A percentile compares a stretch with the other conserved stretches of the same genome.
These are phyloP conservation scores for Citeromyces matritensis DNA, from an alignment of 805 yeast species.

Conservation along the genomic window DNA sequence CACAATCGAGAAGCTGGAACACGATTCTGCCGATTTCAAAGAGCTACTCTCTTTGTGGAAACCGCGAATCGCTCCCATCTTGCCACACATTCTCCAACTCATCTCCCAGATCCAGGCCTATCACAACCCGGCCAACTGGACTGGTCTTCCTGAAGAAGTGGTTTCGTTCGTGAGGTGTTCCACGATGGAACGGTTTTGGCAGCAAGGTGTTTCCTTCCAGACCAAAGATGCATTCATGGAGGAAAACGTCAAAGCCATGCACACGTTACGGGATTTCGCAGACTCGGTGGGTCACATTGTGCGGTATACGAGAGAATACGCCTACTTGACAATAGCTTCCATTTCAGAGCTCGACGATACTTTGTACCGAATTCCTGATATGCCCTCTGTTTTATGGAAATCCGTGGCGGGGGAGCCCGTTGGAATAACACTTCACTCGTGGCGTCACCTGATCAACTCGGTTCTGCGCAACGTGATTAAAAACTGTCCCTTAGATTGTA, in stretches of 20 bases:
- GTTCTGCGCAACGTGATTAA: constrained; percentile 77
- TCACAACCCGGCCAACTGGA: constrained; percentile 90
- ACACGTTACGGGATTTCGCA: constrained; percentile 90
- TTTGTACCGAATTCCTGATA: constrained; percentile 70
- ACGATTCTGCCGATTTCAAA: constrained; percentile 59
- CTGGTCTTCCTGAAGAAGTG: constrained; percentile 72
- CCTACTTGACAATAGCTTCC: constrained; percentile 79
- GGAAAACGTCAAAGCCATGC: constrained; percentile 88
- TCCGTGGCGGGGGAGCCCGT: constrained; percentile 76
- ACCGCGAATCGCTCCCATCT: constrained; percentile 81
- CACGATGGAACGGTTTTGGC: constrained; percentile 94
- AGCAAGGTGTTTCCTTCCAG: constrained; percentile 91
- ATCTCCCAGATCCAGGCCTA: constrained; percentile 87
- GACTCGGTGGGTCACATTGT: constrained; percentile 95
- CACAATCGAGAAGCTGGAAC: constrained; percentile 81
- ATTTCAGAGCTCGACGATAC: constrained; percentile 84
- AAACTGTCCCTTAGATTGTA: constrained; percentile 67
- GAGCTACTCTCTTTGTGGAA: constrained; percentile 71
- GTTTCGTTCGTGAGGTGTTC: constrained; percentile 85
- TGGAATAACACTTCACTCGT: constrained; percentile 87
- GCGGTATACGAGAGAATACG: constrained; percentile 91
- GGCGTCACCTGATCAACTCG: constrained; percentile 93
- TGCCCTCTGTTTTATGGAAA: constrained; percentile 64
- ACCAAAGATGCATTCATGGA: constrained; percentile 88
- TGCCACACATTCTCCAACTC: constrained; percentile 81